A percentile compares a stretch with the other conserved stretches of the same genome.
phyloP scores from a whole-genome alignment of 768 basidiomycete genomes.

The Pholiota molesta region DNA sequence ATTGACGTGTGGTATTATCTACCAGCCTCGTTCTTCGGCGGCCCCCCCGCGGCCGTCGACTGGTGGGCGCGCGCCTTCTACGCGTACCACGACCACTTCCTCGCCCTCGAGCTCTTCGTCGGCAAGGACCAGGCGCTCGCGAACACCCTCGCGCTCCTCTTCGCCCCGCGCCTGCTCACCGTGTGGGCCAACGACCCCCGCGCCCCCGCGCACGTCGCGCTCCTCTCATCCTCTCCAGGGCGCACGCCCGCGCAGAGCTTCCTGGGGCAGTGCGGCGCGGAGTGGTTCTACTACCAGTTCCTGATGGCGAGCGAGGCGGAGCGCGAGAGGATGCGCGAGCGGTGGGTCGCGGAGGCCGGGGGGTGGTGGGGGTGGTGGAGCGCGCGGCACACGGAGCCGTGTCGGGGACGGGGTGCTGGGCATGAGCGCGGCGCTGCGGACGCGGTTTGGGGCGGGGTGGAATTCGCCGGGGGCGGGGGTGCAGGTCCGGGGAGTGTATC shows the following conservation, averaged over 20 bases:
- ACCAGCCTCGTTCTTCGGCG: constrained; percentile 61
- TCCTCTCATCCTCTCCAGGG: constrained; percentile 20
- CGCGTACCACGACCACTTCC: constrained; percentile 53
- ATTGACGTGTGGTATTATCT: neutral
- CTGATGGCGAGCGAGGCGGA: constrained; percentile 37
- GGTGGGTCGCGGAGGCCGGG: constrained; percentile 25
- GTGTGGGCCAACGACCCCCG: constrained; percentile 42
- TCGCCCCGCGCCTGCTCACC: constrained; percentile 19
- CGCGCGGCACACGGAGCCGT: constrained; percentile 23
- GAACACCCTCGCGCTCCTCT: neutral
- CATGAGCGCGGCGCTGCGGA: constrained; percentile 26
- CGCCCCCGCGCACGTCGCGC: constrained; percentile 27
- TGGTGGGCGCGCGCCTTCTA: constrained; percentile 54
- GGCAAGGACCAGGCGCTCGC: constrained; percentile 53
- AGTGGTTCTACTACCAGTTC: constrained; percentile 56
- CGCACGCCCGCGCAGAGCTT: constrained; percentile 23
- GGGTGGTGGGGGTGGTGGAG: constrained; percentile 33
- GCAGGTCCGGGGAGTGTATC: neutral
- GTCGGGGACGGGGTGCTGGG: constrained; percentile 28
- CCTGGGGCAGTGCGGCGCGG: constrained; percentile 41
- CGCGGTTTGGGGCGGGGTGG: constrained; percentile 28
- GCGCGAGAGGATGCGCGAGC: constrained; percentile 22
- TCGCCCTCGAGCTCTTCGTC: constrained; percentile 45
- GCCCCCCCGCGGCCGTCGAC: constrained; percentile 41
- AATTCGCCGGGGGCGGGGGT: constrained; percentile 13